Evolutionary conservation across 2,329 filamentous ascomycete genomes (phyloP).

Genomic region (Phialophora tarda): DNA sequence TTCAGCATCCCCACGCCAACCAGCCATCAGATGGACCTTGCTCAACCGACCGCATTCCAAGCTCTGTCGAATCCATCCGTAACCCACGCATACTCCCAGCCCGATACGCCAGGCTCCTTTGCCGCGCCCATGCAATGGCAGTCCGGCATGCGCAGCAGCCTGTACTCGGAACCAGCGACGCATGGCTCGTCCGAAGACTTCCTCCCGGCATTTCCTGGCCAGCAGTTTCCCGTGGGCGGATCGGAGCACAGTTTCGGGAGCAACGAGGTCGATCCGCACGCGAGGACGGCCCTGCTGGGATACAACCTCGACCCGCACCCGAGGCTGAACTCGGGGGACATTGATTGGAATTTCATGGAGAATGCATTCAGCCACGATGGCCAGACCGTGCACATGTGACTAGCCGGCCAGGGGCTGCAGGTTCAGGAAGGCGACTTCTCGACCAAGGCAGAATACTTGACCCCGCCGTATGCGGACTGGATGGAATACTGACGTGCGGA

Average conservation of each 20-base stretch:
- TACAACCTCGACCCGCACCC: slow-evolving; percentile 41
- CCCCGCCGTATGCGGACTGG: not conserved
- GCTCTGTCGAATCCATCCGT: slow-evolving; percentile 33
- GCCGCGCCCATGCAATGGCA: slow-evolving; percentile 29
- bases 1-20: slow-evolving; percentile 33
- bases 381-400: slow-evolving; percentile 28
- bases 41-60: slow-evolving; percentile 36
- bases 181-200: slow-evolving; percentile 33
- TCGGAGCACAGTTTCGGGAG: slow-evolving; percentile 38
- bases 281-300: slow-evolving; percentile 38
- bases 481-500: slow-evolving; percentile 10
- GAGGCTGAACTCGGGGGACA: slow-evolving; percentile 33
- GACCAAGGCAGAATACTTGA: not conserved
- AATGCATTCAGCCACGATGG: slow-evolving; percentile 22
- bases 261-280: slow-evolving; percentile 37
- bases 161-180: slow-evolving; percentile 23
- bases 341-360: slow-evolving; percentile 39
- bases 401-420: slow-evolving; percentile 1
- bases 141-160: slow-evolving; percentile 26
- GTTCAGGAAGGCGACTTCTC: not conserved
- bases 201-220: slow-evolving; percentile 41
- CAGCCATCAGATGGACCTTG: slow-evolving; percentile 32
- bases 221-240: slow-evolving; percentile 40
- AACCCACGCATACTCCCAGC: slow-evolving; percentile 29
- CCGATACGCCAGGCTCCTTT: slow-evolving; percentile 26